A percentile compares a stretch with the other conserved stretches of the same genome.
phyloP scores from a whole-genome alignment of 331 rosid genomes.

The Acacia concinna region DNA sequence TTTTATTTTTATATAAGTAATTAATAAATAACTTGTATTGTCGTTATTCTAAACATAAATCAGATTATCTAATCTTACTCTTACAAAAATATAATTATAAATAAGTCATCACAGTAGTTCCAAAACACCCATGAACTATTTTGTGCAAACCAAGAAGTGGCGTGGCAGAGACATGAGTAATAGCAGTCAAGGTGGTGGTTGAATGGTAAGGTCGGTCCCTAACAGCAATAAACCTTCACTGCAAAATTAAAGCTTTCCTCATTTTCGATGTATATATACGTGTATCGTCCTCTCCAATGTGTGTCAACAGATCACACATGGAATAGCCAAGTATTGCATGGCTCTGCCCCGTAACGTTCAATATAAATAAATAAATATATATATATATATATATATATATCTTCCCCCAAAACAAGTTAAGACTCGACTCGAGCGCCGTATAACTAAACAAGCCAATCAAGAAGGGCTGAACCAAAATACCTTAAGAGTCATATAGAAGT shows the following conservation, averaged over 20 bases:
- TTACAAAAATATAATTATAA: neutral
- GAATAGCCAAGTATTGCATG: neutral
- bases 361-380: neutral
- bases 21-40: too few relatives aligned
- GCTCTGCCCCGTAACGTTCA: neutral
- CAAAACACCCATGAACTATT: too few relatives aligned
- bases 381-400: neutral
- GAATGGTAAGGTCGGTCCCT: slow-evolving; percentile 9
- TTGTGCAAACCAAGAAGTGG: slow-evolving; percentile 54
- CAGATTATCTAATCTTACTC: too few relatives aligned
- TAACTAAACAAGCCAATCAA: neutral
- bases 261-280: slow-evolving; percentile 8
- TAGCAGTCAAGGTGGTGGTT: slow-evolving; percentile 36
- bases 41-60: too few relatives aligned
- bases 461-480: neutral
- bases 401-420: neutral
- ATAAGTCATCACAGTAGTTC: too few relatives aligned
- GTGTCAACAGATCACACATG: neutral
- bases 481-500: neutral
- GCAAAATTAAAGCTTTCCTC: slow-evolving; percentile 30
- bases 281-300: slow-evolving; percentile 1
- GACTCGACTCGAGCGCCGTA: neutral
- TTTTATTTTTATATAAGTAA: too few relatives aligned
- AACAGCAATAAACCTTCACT: neutral
- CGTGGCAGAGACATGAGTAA: slow-evolving; percentile 32